Conservation (phyloP, 2,329 filamentous ascomycete genomes). For the Claviceps humidiphila region DNA sequence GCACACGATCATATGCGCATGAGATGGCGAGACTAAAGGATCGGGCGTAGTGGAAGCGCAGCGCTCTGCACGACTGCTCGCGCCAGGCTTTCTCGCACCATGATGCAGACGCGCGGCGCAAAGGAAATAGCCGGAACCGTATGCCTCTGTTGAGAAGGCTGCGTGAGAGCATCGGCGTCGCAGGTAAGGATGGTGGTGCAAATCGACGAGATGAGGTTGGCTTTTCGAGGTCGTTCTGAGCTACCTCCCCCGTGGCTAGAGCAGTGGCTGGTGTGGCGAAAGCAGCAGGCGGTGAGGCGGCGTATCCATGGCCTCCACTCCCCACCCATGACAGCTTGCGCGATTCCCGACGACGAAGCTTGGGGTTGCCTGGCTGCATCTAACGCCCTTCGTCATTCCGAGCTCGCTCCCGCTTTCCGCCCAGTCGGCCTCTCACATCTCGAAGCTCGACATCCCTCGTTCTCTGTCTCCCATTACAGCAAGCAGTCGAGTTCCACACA, state of each 20-base stretch:
- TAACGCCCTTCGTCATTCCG: constrained; percentile 9
- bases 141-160: neutral
- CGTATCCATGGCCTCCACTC: constrained; percentile 4
- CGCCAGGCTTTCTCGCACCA: neutral
- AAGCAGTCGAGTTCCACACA: constrained; percentile 2
- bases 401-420: constrained; percentile 3
- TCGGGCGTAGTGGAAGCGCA: neutral
- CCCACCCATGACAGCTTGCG: constrained; percentile 4
- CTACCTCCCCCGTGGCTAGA: neutral
- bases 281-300: constrained; percentile 11
- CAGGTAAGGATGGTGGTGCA: neutral
- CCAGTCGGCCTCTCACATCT: constrained; percentile 5
- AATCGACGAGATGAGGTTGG: neutral
- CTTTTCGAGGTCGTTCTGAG: neutral
- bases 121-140: neutral
- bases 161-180: constrained; percentile 1
- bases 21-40: neutral
- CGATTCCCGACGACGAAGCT: constrained; percentile 12
- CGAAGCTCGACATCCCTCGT: neutral
- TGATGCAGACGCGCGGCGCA: neutral
- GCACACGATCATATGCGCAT: neutral
- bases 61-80: neutral
- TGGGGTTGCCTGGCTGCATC: constrained; percentile 10
- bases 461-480: neutral
- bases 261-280: neutral